Conservation (phyloP, 2,329 filamentous ascomycete species). For the Pyrenophora tritici-repentis region DNA sequence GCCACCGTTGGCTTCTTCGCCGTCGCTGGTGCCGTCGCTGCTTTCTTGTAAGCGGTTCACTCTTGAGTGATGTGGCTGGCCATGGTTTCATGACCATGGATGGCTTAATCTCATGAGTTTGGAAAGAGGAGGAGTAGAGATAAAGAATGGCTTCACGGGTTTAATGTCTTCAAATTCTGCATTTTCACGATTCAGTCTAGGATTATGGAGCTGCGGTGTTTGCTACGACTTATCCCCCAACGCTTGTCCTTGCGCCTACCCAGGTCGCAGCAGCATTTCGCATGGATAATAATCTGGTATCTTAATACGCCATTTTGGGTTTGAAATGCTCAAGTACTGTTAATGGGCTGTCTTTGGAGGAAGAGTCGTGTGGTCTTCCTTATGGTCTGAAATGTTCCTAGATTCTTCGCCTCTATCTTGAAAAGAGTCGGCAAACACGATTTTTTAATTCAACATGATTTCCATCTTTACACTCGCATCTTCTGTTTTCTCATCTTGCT, state of each 20-base stretch:
- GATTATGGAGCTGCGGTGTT: slow-evolving; percentile 41
- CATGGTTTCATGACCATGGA: slow-evolving; percentile 4
- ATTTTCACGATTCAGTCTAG: slow-evolving; percentile 40
- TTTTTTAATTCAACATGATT: slow-evolving; percentile 36
- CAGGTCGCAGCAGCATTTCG: slow-evolving; percentile 39
- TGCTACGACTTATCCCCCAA: slow-evolving; percentile 20
- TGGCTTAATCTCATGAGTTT: slow-evolving; percentile 16
- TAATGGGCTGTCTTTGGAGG: slow-evolving; percentile 34
- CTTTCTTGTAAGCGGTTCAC: slow-evolving; percentile 45
- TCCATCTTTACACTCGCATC: slow-evolving; percentile 22
- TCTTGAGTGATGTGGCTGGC: slow-evolving; percentile 20
- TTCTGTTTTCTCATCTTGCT: too few species aligned
- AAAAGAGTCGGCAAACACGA: slow-evolving; percentile 29
- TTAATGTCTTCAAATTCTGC: slow-evolving; percentile 35
- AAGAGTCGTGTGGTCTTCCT: slow-evolving; percentile 46
- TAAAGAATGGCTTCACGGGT: slow-evolving; percentile 34
- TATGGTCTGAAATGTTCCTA: slow-evolving; percentile 42
- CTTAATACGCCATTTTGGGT: slow-evolving; percentile 36
- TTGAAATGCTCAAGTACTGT: slow-evolving; percentile 21
- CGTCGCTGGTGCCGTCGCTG: slow-evolving; percentile 56
- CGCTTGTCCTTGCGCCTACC: slow-evolving; percentile 21
- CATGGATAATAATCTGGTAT: slow-evolving; percentile 42
- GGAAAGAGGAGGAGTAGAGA: slow-evolving; percentile 25
- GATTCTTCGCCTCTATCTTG: slow-evolving; percentile 26
- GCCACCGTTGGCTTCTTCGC: slow-evolving; percentile 58